Evolutionary conservation across 1,139 yeast genomes (phyloP).

Genomic region (Taiozyma sp.): DNA sequence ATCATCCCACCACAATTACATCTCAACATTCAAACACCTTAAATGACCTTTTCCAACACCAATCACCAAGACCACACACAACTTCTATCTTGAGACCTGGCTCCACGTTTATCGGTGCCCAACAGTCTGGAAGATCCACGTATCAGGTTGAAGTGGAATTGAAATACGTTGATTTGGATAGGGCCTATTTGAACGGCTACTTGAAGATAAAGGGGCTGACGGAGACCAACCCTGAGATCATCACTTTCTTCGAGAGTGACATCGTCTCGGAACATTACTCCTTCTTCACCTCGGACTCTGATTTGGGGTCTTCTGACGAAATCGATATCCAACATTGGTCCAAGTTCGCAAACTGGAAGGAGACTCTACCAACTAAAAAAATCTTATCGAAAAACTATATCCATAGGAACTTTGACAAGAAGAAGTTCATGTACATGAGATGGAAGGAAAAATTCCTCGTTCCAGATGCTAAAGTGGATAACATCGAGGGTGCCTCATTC

Average conservation of each 20-base stretch:
- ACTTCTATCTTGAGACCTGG: conserved; percentile 50
- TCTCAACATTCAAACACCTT: not conserved
- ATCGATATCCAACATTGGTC: conserved; percentile 88
- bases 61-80: conserved; percentile 4
- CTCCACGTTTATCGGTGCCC: conserved; percentile 62
- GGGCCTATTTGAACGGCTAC: conserved; percentile 68
- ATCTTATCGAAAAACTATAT: conserved; percentile 24
- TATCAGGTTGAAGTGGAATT: conserved; percentile 72
- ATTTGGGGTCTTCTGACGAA: conserved; percentile 60
- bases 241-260: conserved; percentile 86
- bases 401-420: conserved; percentile 32
- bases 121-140: conserved; percentile 63
- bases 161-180: conserved; percentile 60
- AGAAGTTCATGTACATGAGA: conserved; percentile 73
- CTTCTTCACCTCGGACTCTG: conserved; percentile 37
- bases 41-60: not conserved
- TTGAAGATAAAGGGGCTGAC: conserved; percentile 80
- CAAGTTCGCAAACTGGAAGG: conserved; percentile 57
- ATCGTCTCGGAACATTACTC: conserved; percentile 62
- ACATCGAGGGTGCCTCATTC: conserved; percentile 77
- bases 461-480: conserved; percentile 67
- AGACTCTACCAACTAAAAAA: conserved; percentile 29
- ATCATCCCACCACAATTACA: not conserved
- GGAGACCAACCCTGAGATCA: conserved; percentile 67
- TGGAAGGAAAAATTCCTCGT: conserved; percentile 90